phyloP scores from a whole-genome alignment of 2,329 filamentous ascomycete species.

The Epichloe festucae region DNA sequence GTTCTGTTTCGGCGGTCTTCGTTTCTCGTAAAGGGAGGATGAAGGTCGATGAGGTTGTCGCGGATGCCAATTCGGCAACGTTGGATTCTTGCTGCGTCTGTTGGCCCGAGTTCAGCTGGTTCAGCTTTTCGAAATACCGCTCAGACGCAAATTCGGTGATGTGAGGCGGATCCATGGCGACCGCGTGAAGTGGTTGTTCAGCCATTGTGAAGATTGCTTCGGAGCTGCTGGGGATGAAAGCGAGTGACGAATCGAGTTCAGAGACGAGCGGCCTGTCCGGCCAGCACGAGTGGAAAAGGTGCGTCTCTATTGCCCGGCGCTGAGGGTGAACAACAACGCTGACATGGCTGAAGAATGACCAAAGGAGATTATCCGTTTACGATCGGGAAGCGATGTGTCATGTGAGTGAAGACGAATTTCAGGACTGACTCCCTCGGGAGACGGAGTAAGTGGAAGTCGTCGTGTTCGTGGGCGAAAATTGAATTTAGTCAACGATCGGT shows the following conservation, averaged over 20 bases:
- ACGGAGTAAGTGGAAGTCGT: neutral
- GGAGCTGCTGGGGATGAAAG: conserved; percentile 6
- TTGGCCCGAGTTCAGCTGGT: conserved; percentile 35
- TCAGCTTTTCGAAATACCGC: conserved; percentile 50
- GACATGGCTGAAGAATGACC: conserved; percentile 16
- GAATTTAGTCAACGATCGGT: neutral
- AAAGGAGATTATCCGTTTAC: neutral
- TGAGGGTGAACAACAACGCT: conserved; percentile 8
- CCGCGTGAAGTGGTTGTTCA: conserved; percentile 16
- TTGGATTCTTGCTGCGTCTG: conserved; percentile 27
- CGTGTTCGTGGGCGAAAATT: neutral
- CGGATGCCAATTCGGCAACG: conserved; percentile 3
- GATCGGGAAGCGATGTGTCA: neutral
- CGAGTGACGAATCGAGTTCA: conserved; percentile 10
- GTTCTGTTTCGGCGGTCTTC: conserved; percentile 19
- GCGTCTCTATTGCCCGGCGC: conserved; percentile 21
- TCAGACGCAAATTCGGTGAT: conserved; percentile 54
- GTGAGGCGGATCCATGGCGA: conserved; percentile 46
- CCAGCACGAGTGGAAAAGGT: conserved; percentile 15
- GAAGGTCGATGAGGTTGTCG: conserved; percentile 26
- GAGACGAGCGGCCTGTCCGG: conserved; percentile 13
- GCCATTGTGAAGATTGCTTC: conserved; percentile 17
- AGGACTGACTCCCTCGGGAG: too few relatives aligned
- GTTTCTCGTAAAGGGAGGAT: conserved; percentile 36
- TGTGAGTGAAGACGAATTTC: neutral